Evolutionary conservation across 164 flowering plant species (phyloP), one percentile per base, ranked within the genome.

Genomic region (Liriodendron chinense): DNA sequence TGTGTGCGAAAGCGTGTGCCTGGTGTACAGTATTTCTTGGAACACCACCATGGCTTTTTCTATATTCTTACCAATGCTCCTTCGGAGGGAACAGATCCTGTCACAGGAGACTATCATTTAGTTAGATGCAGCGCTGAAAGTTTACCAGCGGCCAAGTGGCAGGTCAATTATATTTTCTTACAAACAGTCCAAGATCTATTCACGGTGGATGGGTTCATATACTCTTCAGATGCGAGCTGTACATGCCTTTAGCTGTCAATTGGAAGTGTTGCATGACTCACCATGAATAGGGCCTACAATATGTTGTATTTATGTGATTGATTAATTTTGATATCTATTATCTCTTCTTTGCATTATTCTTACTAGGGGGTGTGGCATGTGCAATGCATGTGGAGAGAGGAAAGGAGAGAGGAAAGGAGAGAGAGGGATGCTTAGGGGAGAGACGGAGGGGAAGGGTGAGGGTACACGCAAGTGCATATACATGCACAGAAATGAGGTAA

Each of bases 41-140:
- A 96, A 81, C 99, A 96, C 85, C 96, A 93, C 77, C 9, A 80
- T 78, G 97, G 90, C 7, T 79, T 78, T 26, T 96, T 96, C 77
- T 92, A 96, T 76, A 82, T 89, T 76, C 94, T 96, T 22, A 96
- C 98, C 28, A 93, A 92, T 87, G 83, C 77, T 70, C 80, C 80
- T 65, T 69, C 50, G 63, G 81, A 70, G 61, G 43, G 26, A 65
- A 28, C 10, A 20, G 20, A 26, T 68, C 47, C 68, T 8, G 71
- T 72, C 49, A 75, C 73, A 57, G 86, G 84, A 76, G 82, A 74
- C 43, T 93, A 86, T 83, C 89, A 88, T 79, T 78, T 96, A 78
- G 90, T 85, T 69, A 85, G 84, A 79, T 89, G 91, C 78, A 78
- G 61, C 56, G 90, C 78, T 72, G 88, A 82, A 71, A 84, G 89